Percentiles rank a stretch among this genome's conserved stretches.
Conservation (phyloP, 2,329 filamentous ascomycete genomes). For the Cercospora zeae-maydis region DNA sequence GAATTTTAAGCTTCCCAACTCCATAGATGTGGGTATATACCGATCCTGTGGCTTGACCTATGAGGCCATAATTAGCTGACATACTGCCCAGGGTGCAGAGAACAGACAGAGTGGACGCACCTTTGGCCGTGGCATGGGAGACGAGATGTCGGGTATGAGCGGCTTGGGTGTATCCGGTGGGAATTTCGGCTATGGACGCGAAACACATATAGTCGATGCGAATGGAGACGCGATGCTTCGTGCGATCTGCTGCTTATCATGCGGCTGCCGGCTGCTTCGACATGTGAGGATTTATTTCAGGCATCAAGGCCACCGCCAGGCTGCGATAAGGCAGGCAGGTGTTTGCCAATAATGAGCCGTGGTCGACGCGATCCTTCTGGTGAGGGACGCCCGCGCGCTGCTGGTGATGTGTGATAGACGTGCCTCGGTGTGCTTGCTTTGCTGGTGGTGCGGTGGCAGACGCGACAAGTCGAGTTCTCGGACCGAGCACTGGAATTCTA, state of each 20-base stretch:
- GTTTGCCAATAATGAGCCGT: not conserved
- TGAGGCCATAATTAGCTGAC: constrained; percentile 7
- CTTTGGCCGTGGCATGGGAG: constrained; percentile 24
- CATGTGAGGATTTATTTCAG: not conserved
- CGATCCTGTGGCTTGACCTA: constrained; percentile 18
- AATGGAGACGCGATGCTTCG: not conserved
- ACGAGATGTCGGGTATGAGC: constrained; percentile 10
- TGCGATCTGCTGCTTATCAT: not conserved
- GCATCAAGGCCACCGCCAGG: not conserved
- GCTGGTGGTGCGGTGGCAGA: not conserved
- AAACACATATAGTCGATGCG: constrained; percentile 2
- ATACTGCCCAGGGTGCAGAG: constrained; percentile 2
- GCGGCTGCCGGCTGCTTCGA: not conserved
- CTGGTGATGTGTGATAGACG: not conserved
- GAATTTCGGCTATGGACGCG: constrained; percentile 11
- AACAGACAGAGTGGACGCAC: constrained; percentile 12
- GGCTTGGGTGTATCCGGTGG: constrained; percentile 8
- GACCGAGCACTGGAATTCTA: constrained; percentile 6
- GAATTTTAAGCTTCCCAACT: not conserved
- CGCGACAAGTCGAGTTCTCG: constrained; percentile 1
- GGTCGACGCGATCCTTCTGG: not conserved
- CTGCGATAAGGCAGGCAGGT: not conserved
- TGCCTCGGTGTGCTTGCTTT: not conserved
- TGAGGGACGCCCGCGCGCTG: not conserved
- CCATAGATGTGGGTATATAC: not conserved